Percentiles rank a stretch among this genome's conserved stretches.
phyloP scores from a whole-genome alignment of 257 asterid species.

The Gentiana dahurica region DNA sequence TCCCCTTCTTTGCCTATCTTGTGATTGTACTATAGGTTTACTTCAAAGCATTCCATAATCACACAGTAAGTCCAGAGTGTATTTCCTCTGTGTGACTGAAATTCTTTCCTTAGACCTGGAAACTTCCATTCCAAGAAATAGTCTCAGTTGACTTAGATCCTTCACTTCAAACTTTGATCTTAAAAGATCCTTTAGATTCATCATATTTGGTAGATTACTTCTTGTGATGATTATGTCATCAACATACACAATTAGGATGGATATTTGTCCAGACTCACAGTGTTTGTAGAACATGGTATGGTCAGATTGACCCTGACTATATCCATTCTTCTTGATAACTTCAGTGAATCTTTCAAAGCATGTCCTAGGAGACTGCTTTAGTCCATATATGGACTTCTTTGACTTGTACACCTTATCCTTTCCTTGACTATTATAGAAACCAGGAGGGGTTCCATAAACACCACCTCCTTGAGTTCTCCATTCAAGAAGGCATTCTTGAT shows the following conservation, averaged over 20 bases:
- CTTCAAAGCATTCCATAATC: background rate
- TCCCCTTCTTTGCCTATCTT: background rate
- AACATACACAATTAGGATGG: background rate
- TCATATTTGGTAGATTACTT: background rate
- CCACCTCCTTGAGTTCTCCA: too few species aligned
- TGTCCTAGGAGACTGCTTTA: background rate
- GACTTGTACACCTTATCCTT: too few species aligned
- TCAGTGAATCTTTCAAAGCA: background rate
- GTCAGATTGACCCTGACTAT: background rate
- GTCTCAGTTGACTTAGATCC: too few species aligned
- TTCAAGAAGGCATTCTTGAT: too few species aligned
- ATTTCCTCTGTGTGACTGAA: background rate
- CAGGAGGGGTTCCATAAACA: too few species aligned
- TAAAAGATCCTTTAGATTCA: too few species aligned
- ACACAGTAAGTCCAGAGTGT: background rate
- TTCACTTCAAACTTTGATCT: too few species aligned
- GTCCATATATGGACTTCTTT: background rate
- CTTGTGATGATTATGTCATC: conserved; percentile 1
- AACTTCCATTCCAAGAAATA: background rate
- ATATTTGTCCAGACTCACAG: background rate
- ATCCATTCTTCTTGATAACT: background rate
- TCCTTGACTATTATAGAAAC: too few species aligned
- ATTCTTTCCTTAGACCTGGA: background rate
- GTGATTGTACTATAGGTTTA: background rate
- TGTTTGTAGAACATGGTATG: background rate